These are phyloP conservation scores for Rubia tinctorum DNA, from an alignment of 305 asterid species.

Conservation along the genomic window DNA sequence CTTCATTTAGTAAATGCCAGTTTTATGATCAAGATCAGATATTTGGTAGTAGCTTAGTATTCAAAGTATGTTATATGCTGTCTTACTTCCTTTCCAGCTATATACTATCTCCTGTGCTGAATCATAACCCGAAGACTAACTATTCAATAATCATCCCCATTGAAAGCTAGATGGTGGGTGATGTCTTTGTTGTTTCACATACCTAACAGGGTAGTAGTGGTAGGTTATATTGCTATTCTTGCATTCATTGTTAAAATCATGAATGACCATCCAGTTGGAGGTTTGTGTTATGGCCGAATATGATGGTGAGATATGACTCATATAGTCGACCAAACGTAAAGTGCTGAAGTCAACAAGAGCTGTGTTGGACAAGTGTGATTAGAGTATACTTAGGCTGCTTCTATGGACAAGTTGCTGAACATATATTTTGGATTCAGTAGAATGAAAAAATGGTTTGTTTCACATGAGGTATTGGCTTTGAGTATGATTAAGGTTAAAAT, in stretches of 20 bases:
- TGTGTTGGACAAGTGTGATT: neutral
- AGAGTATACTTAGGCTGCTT: neutral
- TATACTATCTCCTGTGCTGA: neutral
- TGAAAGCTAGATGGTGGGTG: conserved; percentile 2
- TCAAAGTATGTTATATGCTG: conserved; percentile 10
- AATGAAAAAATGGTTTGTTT: neutral
- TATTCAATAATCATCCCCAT: conserved; percentile 3
- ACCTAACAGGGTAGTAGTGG: neutral
- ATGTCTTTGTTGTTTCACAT: neutral
- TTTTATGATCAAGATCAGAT: neutral
- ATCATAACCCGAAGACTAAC: neutral
- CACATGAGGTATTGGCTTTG: neutral
- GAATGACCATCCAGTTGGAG: neutral
- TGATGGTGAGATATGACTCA: neutral
- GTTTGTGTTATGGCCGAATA: neutral
- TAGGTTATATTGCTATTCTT: neutral
- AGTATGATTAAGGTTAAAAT: conserved; percentile 4
- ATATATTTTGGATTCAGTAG: neutral
- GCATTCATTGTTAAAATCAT: neutral
- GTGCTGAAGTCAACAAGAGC: conserved; percentile 11
- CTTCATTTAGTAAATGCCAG: neutral
- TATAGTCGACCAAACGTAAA: neutral
- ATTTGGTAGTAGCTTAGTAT: conserved; percentile 1
- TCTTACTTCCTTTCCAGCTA: conserved; percentile 9
- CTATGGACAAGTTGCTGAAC: conserved; percentile 11